Base-by-base conservation (phyloP, 2,329 filamentous ascomycete species). In the Colletotrichum acutatum region DNA sequence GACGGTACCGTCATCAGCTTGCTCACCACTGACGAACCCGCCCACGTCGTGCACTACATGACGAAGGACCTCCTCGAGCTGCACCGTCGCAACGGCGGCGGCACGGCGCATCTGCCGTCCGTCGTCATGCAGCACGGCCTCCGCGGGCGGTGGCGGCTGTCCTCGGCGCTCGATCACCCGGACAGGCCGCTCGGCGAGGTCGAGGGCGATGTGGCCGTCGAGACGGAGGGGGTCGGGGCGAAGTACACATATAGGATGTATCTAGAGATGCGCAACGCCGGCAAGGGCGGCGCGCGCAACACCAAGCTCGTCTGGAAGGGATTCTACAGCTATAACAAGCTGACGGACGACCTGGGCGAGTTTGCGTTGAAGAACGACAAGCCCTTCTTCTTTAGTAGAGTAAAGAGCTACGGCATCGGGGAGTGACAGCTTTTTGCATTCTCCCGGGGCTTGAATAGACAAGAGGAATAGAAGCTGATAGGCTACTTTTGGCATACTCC, bases 191-290 rank as follows among this genome's bases (percentile, higher is more conserved):
- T 26, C 9, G 63, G 54, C 26, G 87, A 89, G 61, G 79, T 81
- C 1, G 92, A 94, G 77, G 90, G 93, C 12, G 92, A 95, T 68
- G 75, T 98, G 0, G 88, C 93, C 73, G 86, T 99, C 8, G 96
- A 99, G 84, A 98, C 95, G 0, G 95, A 97, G 79, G 95, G 95
- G 22, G 91, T 92, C 0, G 90, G 90, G 16, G 82, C 84, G 22
- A 95, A 95, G 83, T 98, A 98, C 82, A 90, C 92, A 74, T 98
- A 97, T 81, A 90, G 92, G 58, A 92, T 98, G 90, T 92, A 96
- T 72, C 82, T 99, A 34, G 86, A 89, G 6, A 81, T 98, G 34
- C 90, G 90, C 0, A 91, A 87, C 75, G 90, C 92, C 0, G 88
- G 90, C 14, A 89, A 87, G 75, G 88, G 87, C 0, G 86, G 87